Evolutionary conservation across 345 rosid species (phyloP), one percentile per base, ranked within the genome.

Genomic region (Ricinus communis): DNA sequence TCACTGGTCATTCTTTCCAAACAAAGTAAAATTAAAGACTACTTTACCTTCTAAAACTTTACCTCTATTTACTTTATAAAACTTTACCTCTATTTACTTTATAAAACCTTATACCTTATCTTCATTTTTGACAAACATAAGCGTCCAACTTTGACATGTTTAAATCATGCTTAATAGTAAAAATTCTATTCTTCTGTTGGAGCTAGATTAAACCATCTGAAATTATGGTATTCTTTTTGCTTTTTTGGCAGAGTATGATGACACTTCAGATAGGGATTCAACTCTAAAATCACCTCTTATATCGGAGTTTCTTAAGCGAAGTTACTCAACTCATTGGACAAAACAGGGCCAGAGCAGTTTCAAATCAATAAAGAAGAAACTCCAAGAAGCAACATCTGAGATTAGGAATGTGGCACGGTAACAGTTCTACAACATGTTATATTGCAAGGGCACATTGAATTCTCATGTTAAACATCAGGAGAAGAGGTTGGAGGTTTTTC

Each of bases 351-450:
- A 84, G 25, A 79, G 67, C 71, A 84, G 95, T 76, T 87, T 88
- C 47, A 85, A 77, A 74, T 85, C 91, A 60, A 73, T 94, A 65
- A 91, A 81, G 82, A 86, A 88, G 84, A 87, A 80, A 82, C 77
- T 94, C 73, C 96, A 94, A 75, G 96, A 82, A 65, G 97, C 95
- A 64, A 90, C 91, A 33, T 81, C 90, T 27, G 97, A 86, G 49
- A 83, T 91, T 57, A 85, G 95, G 80, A 86, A 83, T 70, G 76
- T 77, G 52, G 82, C 80, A 57, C 87, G 94, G 87, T 90, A 75
- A 86, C 47, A 50, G 40, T 50, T 46, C 33, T 54, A 24, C 69
- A 33, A 55, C 60, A 10, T 70, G 45, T 1, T 54, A 58, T 59
- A 47, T 62, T 8, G 16, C 33, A 56, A 57, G 46, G 62, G 41